Conservation (phyloP, 2,329 filamentous ascomycete species). For the Penicillium sp. region DNA sequence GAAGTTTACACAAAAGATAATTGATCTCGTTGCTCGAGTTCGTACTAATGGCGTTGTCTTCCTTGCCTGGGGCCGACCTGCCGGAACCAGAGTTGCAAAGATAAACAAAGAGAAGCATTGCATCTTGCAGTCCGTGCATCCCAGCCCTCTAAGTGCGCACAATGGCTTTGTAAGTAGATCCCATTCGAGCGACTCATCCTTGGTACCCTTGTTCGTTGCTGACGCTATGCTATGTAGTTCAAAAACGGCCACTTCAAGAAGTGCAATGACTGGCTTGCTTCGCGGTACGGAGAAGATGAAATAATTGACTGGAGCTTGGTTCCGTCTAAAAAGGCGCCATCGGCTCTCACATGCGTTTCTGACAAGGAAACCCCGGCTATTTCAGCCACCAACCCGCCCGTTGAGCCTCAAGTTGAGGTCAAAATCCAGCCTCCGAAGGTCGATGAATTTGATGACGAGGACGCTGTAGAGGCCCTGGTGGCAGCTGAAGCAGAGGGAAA, state of each 20-base stretch:
- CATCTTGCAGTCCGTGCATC: conserved; percentile 84
- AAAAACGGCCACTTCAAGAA: conserved; percentile 49
- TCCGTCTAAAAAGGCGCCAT: conserved; percentile 20
- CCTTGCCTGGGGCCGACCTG: conserved; percentile 87
- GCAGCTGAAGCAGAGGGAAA: conserved; percentile 25
- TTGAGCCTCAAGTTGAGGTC: background rate
- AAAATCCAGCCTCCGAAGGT: conserved; percentile 24
- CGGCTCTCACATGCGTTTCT: conserved; percentile 15
- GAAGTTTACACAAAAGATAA: conserved; percentile 83
- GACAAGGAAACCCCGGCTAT: conserved; percentile 27
- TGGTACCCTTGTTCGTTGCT: background rate
- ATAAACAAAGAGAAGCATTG: conserved; percentile 73
- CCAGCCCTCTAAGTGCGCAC: conserved; percentile 83
- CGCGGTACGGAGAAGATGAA: conserved; percentile 74
- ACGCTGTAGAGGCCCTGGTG: conserved; percentile 43
- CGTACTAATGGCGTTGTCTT: conserved; percentile 84
- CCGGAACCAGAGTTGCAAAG: conserved; percentile 72
- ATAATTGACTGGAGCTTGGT: conserved; percentile 81
- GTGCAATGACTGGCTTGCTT: conserved; percentile 66
- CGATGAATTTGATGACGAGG: conserved; percentile 45
- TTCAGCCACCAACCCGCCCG: conserved; percentile 10
- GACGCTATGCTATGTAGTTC: conserved; percentile 32
- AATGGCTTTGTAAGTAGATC: conserved; percentile 66
- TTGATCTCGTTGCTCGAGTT: conserved; percentile 78
- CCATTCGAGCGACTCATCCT: background rate